Evolutionary conservation across 2,329 filamentous ascomycete genomes (phyloP), one percentile per base, ranked within the genome.

Genomic region (Colletotrichum falcatum): DNA sequence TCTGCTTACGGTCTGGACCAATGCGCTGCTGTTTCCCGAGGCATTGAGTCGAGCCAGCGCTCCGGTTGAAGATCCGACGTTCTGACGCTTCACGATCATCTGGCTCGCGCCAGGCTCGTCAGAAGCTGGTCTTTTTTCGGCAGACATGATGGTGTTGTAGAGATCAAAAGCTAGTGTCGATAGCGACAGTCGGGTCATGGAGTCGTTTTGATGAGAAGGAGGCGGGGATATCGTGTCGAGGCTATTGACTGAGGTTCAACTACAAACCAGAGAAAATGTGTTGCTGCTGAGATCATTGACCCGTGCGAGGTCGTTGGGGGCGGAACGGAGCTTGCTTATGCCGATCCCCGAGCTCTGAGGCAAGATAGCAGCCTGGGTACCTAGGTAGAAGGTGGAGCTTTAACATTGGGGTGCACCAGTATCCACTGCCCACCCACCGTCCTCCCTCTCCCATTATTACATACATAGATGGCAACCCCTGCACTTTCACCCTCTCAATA

Each of bases 121-220:
- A 72, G 93, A 91, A n/a, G 95, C 94, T 70, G 94, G 92, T 78
- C 96, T 90, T 84, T 99, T 98, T 82, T 97, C 95, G 73, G 92
- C 88, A 42, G 94, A 94, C 95, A 97, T 98, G 70, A n/a, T 78
- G 75, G 6, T 14, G 6, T 37, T n/a, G 18, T 37, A 53, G 12
- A 35, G 44, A 20, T 42, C 54, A 20, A 3, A 30, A 35, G 39
- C 18, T 54, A 12, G 3, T 3, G 39, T 44, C 23, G 28, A 18
- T 16, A 20, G 20, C 16, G 51, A 23, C 16, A n/a, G 20, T 23
- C 23, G 33, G 4, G 23, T 48, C 16, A 28, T 14, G 11, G 23
- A 18, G 37, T 46, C 14, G 20, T 12, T 6, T 68, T 44, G 39
- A 42, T 56, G 18, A 9, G 16, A 39, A 23, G 9, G 23, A 23